phyloP scores from a whole-genome alignment of 768 basidiomycete species.

The Collybia sordida region DNA sequence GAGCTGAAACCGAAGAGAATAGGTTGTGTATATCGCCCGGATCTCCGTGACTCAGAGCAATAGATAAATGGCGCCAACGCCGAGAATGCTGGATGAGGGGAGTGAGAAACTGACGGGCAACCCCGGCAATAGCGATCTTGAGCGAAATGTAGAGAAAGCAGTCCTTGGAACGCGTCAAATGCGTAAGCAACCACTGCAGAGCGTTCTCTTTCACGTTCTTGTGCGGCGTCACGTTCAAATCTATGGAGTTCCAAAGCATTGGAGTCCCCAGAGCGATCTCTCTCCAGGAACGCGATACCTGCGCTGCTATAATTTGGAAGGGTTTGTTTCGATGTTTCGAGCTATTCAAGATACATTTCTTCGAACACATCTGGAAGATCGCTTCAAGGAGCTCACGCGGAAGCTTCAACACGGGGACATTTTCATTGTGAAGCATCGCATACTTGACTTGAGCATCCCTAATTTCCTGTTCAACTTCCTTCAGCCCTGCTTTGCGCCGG shows the following conservation, averaged over 20 bases:
- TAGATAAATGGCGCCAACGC: slow-evolving; percentile 39
- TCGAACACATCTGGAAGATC: slow-evolving; percentile 36
- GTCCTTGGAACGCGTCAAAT: slow-evolving; percentile 34
- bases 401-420: slow-evolving; percentile 30
- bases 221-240: slow-evolving; percentile 24
- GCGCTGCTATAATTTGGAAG: slow-evolving; percentile 40
- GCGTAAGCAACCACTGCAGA: slow-evolving; percentile 28
- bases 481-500: too few species aligned
- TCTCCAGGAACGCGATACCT: slow-evolving; percentile 47
- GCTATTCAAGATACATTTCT: slow-evolving; percentile 5
- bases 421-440: slow-evolving; percentile 32
- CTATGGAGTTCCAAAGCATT: slow-evolving; percentile 43
- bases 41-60: slow-evolving; percentile 22
- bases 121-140: slow-evolving; percentile 21
- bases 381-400: slow-evolving; percentile 39
- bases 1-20: slow-evolving; percentile 25
- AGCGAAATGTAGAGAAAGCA: slow-evolving; percentile 38
- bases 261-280: slow-evolving; percentile 36
- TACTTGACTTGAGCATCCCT: slow-evolving; percentile 27
- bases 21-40: slow-evolving; percentile 25
- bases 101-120: slow-evolving; percentile 25
- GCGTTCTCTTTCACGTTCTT: slow-evolving; percentile 15
- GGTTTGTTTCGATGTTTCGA: slow-evolving; percentile 9
- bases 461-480: slow-evolving; percentile 32
- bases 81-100: slow-evolving; percentile 32